A percentile compares a stretch with the other conserved stretches of the same genome.
phyloP scores from a whole-genome alignment of 2,329 filamentous ascomycete species.

The Fusarium haematococcum region DNA sequence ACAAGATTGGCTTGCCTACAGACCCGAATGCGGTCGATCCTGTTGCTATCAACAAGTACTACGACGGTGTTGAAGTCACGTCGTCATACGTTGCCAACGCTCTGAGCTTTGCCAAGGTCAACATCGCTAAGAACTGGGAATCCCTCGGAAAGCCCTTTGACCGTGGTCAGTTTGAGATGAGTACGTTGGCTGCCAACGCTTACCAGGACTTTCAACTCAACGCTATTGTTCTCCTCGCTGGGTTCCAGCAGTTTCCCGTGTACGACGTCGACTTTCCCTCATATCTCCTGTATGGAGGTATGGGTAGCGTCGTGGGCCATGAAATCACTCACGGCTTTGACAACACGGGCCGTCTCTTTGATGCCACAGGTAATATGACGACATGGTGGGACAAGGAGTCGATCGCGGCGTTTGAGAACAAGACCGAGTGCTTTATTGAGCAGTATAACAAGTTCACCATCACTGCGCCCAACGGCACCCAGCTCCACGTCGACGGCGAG shows the following conservation, averaged over 20 bases:
- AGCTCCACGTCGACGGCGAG: slow-evolving; percentile 71
- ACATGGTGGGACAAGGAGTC: slow-evolving; percentile 76
- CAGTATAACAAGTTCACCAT: slow-evolving; percentile 74
- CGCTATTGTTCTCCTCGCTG: slow-evolving; percentile 70
- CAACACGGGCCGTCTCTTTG: slow-evolving; percentile 72
- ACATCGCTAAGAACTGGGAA: slow-evolving; percentile 64
- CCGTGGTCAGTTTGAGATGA: slow-evolving; percentile 71
- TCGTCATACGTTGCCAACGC: slow-evolving; percentile 69
- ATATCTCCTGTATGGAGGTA: slow-evolving; percentile 77
- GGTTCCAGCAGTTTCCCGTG: slow-evolving; percentile 76
- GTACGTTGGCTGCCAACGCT: slow-evolving; percentile 72
- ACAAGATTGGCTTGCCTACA: slow-evolving; percentile 76
- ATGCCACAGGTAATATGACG: slow-evolving; percentile 72
- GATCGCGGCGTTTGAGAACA: slow-evolving; percentile 67
- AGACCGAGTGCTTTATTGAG: slow-evolving; percentile 74
- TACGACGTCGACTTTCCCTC: slow-evolving; percentile 72
- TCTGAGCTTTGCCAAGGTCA: slow-evolving; percentile 62
- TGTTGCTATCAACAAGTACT: slow-evolving; percentile 66
- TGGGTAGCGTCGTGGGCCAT: slow-evolving; percentile 75
- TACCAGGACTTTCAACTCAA: slow-evolving; percentile 75
- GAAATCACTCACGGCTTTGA: slow-evolving; percentile 80
- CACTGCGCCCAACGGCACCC: slow-evolving; percentile 64
- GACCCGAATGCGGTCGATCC: slow-evolving; percentile 73
- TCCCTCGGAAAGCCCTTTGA: slow-evolving; percentile 70
- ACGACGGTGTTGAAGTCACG: slow-evolving; percentile 63